These are phyloP conservation scores for Fraxinus anomala DNA, from an alignment of 257 asterid species.

Conservation along the genomic window DNA sequence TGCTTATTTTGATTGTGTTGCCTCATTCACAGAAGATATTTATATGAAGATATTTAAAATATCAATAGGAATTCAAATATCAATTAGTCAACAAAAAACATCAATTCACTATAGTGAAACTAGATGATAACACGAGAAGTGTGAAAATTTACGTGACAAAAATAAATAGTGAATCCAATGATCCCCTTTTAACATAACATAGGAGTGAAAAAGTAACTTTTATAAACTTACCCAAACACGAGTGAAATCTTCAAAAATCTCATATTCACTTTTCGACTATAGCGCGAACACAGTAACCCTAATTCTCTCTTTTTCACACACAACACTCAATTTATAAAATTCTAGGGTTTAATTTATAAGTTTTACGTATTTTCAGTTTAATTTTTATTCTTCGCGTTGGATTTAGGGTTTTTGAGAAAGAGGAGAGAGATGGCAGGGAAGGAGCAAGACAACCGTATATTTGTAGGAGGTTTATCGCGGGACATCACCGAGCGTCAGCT, in stretches of 20 bases:
- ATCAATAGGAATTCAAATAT: too few relatives aligned
- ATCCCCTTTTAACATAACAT: too few relatives aligned
- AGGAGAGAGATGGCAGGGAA: conserved; percentile 63
- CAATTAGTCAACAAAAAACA: too few relatives aligned
- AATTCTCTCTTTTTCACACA: neutral
- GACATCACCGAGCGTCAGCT: conserved; percentile 92
- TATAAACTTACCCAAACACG: neutral
- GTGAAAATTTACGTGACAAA: too few relatives aligned
- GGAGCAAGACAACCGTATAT: conserved; percentile 80
- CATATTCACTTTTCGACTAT: neutral
- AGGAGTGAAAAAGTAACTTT: too few relatives aligned
- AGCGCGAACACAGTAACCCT: neutral
- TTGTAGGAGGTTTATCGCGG: conserved; percentile 87
- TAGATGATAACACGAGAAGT: too few relatives aligned
- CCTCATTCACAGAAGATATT: too few relatives aligned
- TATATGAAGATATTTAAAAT: too few relatives aligned
- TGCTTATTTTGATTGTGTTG: too few relatives aligned
- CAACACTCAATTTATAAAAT: neutral
- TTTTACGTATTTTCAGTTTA: neutral
- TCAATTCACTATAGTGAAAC: too few relatives aligned
- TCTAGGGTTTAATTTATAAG: neutral
- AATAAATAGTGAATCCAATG: too few relatives aligned
- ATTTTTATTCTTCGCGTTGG: neutral
- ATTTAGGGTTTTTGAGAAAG: conserved; percentile 7
- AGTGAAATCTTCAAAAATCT: neutral